Conservation (phyloP, 176 grass and related monocot species). For the Stipa capillata region DNA sequence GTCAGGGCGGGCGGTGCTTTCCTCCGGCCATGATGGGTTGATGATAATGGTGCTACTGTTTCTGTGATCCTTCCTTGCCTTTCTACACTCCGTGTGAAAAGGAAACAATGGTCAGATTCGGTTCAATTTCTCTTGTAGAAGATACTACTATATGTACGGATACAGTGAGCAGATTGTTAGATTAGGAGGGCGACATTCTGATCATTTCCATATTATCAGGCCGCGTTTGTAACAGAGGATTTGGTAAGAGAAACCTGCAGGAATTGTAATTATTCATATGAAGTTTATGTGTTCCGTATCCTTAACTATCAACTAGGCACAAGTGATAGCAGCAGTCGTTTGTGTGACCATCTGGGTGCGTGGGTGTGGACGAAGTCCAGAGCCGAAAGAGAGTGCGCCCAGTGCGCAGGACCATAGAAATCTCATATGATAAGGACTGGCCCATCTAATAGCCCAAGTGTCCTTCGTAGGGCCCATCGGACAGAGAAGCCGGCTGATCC, state of each 20-base stretch:
- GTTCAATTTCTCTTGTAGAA: too few relatives aligned
- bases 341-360: too few relatives aligned
- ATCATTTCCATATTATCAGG: background rate
- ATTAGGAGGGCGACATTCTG: background rate
- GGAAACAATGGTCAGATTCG: too few relatives aligned
- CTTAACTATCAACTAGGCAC: background rate
- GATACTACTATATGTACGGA: too few relatives aligned
- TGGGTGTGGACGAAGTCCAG: background rate
- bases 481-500: background rate
- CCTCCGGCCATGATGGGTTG: background rate
- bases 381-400: constrained; percentile 5
- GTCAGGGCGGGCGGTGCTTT: too few relatives aligned
- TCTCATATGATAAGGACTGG: background rate
- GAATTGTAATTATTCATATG: background rate
- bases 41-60: background rate
- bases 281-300: background rate
- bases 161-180: too few relatives aligned
- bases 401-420: background rate
- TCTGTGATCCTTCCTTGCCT: background rate
- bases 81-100: background rate
- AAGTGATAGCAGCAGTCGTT: background rate
- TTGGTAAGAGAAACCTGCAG: background rate
- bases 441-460: constrained; percentile 26
- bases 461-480: background rate
- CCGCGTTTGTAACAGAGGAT: background rate